Base-by-base conservation (phyloP, 2,329 filamentous ascomycete species). In the Xylaria hypoxylon region DNA sequence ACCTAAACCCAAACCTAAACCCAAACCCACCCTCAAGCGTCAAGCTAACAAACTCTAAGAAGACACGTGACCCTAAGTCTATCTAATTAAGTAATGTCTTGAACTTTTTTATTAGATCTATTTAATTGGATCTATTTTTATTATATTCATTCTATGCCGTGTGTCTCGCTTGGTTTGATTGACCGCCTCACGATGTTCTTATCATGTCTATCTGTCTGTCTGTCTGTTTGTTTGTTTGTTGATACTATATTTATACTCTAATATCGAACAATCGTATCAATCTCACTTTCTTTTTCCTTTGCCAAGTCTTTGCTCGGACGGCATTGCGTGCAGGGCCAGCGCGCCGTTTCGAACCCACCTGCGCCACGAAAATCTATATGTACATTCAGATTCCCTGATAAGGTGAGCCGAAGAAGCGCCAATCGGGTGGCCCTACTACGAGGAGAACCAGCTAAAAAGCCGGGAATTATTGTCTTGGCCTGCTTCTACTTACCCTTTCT, bases 401-500 rank as follows among this genome's bases (percentile, higher is more conserved):
- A 70, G 70, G 68, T 70, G 73, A 69, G 61, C 62, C 64, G 56
- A 60, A 22, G 10, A 53, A 26, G 19, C 65, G 17, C 72, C 72
- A 74, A 74, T 74, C 73, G 73, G 73, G 71, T 74, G 68, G 19
- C 45, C 35, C 44, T 40, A 61, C 51, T 60, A 38, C 28, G 38
- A 47, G 7, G 22, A 47, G 52, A 47, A 38, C 53, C 44, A 68
- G 53, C 55, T 53, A 64, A 51, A 50, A n/a, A 53, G 61, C 64
- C 58, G 58, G 64, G 64, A 59, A 57, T 59, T 42, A 64, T 61
- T 52, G 51, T 55, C 57, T 67, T 68, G 67, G 67, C 67, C 56
- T 59, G 35, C 55, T 40, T 59, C 42, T 55, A 40, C 47, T 26
- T 55, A 22, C 50, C 28, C 19, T 66, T 55, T 51, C 56, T 68